Base-by-base conservation (phyloP, 208 protist genomes). In the Entamoeba histolytica region DNA sequence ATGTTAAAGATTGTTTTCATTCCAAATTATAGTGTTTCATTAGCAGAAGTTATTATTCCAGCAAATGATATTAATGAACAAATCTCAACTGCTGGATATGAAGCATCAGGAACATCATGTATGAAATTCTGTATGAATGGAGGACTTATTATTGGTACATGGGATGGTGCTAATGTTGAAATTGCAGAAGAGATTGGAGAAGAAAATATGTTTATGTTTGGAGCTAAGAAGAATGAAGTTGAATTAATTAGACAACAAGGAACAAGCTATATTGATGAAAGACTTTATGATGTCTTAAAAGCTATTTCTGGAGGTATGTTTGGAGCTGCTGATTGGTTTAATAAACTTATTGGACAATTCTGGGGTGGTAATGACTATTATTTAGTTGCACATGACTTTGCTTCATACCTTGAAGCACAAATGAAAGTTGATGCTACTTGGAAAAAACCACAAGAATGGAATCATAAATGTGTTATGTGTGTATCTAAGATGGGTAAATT, bases 51-150 rank as follows among this genome's bases (percentile, higher is more conserved):
- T 39, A 97, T 98, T 91, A 97, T 98, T 92, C 97, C 97, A 14
- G 96, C 95, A 0, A 93, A 94, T 92, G 97, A 98, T 95, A 73
- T 98, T 35, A 96, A 95, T 49, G 95, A 98, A 94, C 97, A 98
- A 57, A 97, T 98, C 93, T 97, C 97, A 12, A 97, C 96, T 28
- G 97, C 97, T 52, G 95, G 95, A 51, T 93, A 95, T 19, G 96
- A 98, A 93, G 96, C 97, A 7, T 97, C 96, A 35, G 97, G 97
- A 31, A 98, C 97, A 17, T 94, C 95, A 50, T 97, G 97, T 94
- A 98, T 98, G 97, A 98, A 98, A 94, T 97, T 97, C 92, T 69
- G 93, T 35, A 94, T 97, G 92, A 98, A 98, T 94, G 97, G 96
- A 78, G 95, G 93, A 28, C 19, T 98, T 5, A 96, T 98, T 61